Conservation (phyloP, 257 asterid genomes). For the Solanum dulcamara region DNA sequence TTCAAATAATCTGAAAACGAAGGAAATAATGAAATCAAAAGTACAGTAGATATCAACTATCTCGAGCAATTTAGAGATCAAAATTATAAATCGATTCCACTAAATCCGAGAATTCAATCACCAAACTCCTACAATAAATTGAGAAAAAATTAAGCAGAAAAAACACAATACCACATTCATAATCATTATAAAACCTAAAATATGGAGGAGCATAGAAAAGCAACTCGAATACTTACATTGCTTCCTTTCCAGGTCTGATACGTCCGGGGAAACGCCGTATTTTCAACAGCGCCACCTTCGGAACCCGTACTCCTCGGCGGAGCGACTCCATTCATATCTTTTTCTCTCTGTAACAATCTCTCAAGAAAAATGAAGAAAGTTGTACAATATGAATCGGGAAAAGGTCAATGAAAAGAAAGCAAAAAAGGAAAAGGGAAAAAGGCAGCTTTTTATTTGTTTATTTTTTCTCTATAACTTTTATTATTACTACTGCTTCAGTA, state of each 20-base stretch:
- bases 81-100: neutral
- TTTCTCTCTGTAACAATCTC: neutral
- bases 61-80: neutral
- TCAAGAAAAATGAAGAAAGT: neutral
- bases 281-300: conserved; percentile 11
- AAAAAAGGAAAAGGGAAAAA: neutral
- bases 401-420: neutral
- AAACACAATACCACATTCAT: neutral
- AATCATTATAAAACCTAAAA: neutral
- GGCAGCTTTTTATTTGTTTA: conserved; percentile 3
- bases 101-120: neutral
- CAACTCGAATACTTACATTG: conserved; percentile 11
- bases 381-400: conserved; percentile 1
- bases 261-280: conserved; percentile 1
- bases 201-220: neutral
- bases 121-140: neutral
- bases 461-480: neutral
- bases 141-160: neutral
- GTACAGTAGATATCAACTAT: neutral
- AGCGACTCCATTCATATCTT: conserved; percentile 21
- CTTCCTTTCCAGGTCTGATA: conserved; percentile 35
- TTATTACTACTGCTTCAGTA: neutral
- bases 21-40: neutral
- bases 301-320: conserved; percentile 20
- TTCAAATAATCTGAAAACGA: neutral